These are phyloP conservation scores for Populus hybrid DNA, from an alignment of 441 rosid species.

Conservation along the genomic window DNA sequence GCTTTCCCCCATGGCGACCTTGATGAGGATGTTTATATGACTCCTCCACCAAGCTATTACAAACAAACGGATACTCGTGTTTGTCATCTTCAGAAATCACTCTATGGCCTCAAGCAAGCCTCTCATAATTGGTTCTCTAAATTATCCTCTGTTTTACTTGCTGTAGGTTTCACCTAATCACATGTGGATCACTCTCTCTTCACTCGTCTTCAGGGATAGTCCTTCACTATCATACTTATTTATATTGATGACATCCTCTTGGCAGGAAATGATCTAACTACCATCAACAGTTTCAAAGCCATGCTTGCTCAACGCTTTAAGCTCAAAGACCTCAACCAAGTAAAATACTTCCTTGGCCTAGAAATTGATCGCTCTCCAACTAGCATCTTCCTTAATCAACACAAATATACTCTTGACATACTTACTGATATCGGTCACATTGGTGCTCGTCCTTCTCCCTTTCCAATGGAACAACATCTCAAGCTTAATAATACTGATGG, in stretches of 20 bases:
- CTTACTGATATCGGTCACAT: background rate
- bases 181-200: no score
- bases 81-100: no score
- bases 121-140: no score
- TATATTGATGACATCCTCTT: no score
- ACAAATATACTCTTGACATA: background rate
- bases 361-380: background rate
- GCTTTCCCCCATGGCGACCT: background rate
- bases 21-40: background rate
- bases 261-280: no score
- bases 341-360: background rate
- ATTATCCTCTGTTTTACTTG: no score
- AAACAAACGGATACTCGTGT: no score
- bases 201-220: no score
- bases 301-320: background rate
- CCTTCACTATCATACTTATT: no score
- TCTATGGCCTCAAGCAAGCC: no score
- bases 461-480: background rate
- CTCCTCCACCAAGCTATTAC: no score
- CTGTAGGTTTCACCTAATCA: no score
- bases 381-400: background rate
- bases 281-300: background rate
- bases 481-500: background rate
- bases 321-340: background rate
- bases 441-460: background rate